Evolutionary conservation across 805 yeast species (phyloP).

Genomic region (Cephaloascus fragrans): DNA sequence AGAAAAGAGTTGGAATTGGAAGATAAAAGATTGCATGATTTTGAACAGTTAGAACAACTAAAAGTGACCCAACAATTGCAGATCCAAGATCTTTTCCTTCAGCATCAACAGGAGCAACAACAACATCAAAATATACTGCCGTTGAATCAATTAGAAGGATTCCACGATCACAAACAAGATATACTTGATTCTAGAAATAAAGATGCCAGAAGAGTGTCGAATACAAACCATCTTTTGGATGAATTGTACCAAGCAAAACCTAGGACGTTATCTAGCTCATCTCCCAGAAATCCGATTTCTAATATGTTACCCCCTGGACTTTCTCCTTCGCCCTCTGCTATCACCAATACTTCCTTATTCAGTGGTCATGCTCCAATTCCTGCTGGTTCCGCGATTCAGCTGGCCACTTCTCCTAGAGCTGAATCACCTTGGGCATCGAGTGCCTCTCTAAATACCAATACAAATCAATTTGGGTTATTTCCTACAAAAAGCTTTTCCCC

Average conservation of each 20-base stretch:
- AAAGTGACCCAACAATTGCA: neutral
- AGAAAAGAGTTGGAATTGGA: slow-evolving; percentile 4
- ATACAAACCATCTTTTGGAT: slow-evolving; percentile 17
- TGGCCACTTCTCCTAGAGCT: slow-evolving; percentile 1
- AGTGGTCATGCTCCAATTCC: neutral
- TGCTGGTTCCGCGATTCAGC: neutral
- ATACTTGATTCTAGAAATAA: slow-evolving; percentile 1
- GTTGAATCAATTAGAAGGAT: neutral
- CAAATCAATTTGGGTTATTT: neutral
- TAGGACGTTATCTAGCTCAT: slow-evolving; percentile 6
- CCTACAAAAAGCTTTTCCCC: slow-evolving; percentile 1
- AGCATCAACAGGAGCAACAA: slow-evolving; percentile 2
- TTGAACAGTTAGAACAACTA: slow-evolving; percentile 2
- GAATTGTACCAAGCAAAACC: slow-evolving; percentile 26
- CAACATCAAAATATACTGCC: neutral
- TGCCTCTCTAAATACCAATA: neutral
- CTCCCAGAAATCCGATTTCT: slow-evolving; percentile 1
- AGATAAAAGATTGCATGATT: slow-evolving; percentile 3
- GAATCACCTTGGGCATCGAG: slow-evolving; percentile 2
- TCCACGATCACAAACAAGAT: slow-evolving; percentile 4
- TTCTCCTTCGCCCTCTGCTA: slow-evolving; percentile 1
- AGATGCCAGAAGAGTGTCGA: slow-evolving; percentile 2
- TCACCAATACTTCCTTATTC: slow-evolving; percentile 1
- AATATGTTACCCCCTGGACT: slow-evolving; percentile 1
- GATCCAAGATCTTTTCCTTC: slow-evolving; percentile 1